Percentiles rank a stretch among this genome's conserved stretches.
These are phyloP conservation scores for Neoboletus magnificus DNA, from an alignment of 768 basidiomycete genomes.

Conservation along the genomic window DNA sequence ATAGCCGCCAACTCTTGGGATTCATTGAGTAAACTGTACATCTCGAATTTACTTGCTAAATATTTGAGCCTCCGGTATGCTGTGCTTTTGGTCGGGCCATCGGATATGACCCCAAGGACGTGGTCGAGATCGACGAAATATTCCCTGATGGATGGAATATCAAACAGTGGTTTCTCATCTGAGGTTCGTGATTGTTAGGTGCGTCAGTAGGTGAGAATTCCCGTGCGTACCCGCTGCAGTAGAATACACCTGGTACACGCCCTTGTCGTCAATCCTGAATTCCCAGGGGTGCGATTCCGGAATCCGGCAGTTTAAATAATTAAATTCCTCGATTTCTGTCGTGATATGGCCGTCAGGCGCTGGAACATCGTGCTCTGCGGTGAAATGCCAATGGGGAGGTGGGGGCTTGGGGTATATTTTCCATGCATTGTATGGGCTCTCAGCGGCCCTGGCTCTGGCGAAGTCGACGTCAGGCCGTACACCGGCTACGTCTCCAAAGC, in stretches of 20 bases:
- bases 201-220: background rate
- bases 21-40: constrained; percentile 91
- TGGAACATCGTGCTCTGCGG: constrained; percentile 44
- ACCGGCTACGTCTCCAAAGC: constrained; percentile 60
- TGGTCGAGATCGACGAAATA: constrained; percentile 97
- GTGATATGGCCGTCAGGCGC: constrained; percentile 36
- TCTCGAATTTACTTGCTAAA: constrained; percentile 87
- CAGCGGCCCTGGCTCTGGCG: constrained; percentile 18
- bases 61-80: constrained; percentile 91
- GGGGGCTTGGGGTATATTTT: constrained; percentile 90
- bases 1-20: constrained; percentile 92
- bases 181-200: constrained; percentile 14
- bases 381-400: constrained; percentile 95
- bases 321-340: constrained; percentile 50
- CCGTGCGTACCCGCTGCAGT: constrained; percentile 6
- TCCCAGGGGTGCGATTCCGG: constrained; percentile 62
- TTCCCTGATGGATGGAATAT: constrained; percentile 83
- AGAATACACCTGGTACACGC: constrained; percentile 85
- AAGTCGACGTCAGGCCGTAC: constrained; percentile 59
- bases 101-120: constrained; percentile 84
- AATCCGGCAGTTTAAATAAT: constrained; percentile 68
- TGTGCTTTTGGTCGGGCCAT: constrained; percentile 95
- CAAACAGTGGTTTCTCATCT: constrained; percentile 59
- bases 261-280: constrained; percentile 79
- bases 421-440: constrained; percentile 60